Base-by-base conservation (phyloP, 352 stramenopile species). In the Phytophthora vignae region DNA sequence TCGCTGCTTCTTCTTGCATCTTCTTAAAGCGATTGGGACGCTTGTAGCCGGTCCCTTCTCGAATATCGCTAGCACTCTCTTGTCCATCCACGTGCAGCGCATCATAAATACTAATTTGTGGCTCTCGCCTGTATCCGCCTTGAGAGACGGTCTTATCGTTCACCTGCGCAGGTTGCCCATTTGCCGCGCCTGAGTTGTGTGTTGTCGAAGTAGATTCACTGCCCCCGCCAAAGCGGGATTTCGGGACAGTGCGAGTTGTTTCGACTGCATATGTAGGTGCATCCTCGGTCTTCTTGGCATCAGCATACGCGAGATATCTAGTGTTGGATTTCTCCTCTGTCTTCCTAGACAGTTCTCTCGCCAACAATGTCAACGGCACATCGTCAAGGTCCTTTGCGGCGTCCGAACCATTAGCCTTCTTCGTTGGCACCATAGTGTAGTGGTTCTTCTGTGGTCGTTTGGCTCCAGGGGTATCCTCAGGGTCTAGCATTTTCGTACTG, bases 101-200 rank as follows among this genome's bases (percentile, higher is more conserved):
- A 49, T 88, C 79, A 72, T 88, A 88, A 65, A 90, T 77, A 77
- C 79, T 84, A 19, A 90, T 77, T 65, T 90, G 83, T 52, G 67
- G 79, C 15, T 88, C 77, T 48, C 65, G 78, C 44, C 44, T 77
- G 53, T 76, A 90, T 69, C 55, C 62, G 36, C 50, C 55, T 60
- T 49, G 58, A 46, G 52, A 15, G 29, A 31, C 44, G 52, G 14
- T 69, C 40, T 70, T 72, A 42, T 59, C 60, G 17, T 62, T 69
- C 50, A 60, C 12, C 55, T 72, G 48, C 8, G 49, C 60, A 31
- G 62, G 19, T 11, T 60, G 44, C 46, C 42, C 52, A 53, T 48
- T 76, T 65, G 44, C 44, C 21, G 22, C 17, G 27, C 21, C 27
- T 44, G 36, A 55, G 27, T 31, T 29, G 63, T 59, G 33, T 27